Evolutionary conservation across 345 rosid genomes (phyloP), one percentile per base, ranked within the genome.

Genomic region (Sonneratia alba): DNA sequence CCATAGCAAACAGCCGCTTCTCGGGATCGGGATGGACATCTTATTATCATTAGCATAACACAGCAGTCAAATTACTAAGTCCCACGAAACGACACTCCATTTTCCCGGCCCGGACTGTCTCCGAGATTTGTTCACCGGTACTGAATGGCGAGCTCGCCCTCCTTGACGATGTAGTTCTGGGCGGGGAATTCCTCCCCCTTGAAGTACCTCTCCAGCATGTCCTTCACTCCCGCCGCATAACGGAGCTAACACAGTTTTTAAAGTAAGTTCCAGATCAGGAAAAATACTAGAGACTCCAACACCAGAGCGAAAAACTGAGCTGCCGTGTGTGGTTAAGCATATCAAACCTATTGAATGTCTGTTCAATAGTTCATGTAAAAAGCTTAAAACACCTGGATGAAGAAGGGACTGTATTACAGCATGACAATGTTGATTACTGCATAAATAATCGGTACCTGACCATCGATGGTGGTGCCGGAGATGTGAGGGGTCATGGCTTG

Each of bases 401-500:
- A 40, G 43, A 40, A 8, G 43, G 9, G 43, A 40, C 9, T 8
- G 43, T 48, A 48, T 13, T 48, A 14, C 3, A 15, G 18, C 53
- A 2, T 18, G 22, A 53, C 59, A 18, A 53, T 18, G 59, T 18
- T 53, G 22, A 19, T 53, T 3, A 53, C 22, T 62, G 38, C 37
- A 24, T 12, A 62, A 4, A 3, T 37, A 32, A 32, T 45, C 48
- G 10, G 70, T 79, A 93, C 98, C 87, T 91, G 98, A 40, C 79
- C 97, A 80, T 94, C 99, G 19, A 94, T 91, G 73, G 99, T 91
- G 78, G 97, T 94, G 56, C 99, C 99, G 27, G 99, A 94, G 70
- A 91, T 82, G 82, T 94, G 97, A 76, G 97, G 99, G 4, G 97
- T 94, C 99, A 94, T 94, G 36, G 97, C 97, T 4, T 94, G 99